Evolutionary conservation across 495 filamentous ascomycete species (phyloP).

Genomic region (Aspergillus leporis): DNA sequence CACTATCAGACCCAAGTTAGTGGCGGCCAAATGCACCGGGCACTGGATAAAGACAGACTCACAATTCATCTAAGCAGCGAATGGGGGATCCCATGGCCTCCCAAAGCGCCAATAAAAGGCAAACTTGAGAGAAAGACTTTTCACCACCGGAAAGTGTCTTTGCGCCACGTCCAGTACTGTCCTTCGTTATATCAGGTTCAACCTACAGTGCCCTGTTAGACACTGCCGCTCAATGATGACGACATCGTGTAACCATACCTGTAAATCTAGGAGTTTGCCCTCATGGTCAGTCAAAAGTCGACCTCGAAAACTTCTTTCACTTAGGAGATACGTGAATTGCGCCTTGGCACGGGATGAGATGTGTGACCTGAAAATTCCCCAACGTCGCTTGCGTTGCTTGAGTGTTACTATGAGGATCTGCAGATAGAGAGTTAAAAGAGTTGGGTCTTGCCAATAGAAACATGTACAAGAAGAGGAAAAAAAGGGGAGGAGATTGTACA

Average conservation of each 20-base stretch:
- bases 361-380: conserved; percentile 74
- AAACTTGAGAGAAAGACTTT: conserved; percentile 96
- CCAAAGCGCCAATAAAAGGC: conserved; percentile 88
- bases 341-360: conserved; percentile 82
- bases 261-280: conserved; percentile 69
- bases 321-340: conserved; percentile 84
- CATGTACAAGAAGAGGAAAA: neutral
- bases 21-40: neutral
- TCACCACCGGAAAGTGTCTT: conserved; percentile 94
- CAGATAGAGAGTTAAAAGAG: neutral
- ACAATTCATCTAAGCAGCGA: conserved; percentile 95
- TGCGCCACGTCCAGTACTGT: conserved; percentile 70
- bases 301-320: conserved; percentile 85
- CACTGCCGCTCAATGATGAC: neutral
- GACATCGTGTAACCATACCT: conserved; percentile 45
- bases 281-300: conserved; percentile 75
- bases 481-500: conserved; percentile 28
- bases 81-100: conserved; percentile 97
- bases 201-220: conserved; percentile 42
- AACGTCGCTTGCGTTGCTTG: conserved; percentile 68
- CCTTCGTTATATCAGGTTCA: conserved; percentile 75
- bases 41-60: conserved; percentile 24
- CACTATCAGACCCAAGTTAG: conserved; percentile 48
- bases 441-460: neutral
- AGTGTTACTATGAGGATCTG: conserved; percentile 65